A percentile compares a stretch with the other conserved stretches of the same genome.
Conservation (phyloP, 2,329 filamentous ascomycete genomes). For the Venturia carpophila region DNA sequence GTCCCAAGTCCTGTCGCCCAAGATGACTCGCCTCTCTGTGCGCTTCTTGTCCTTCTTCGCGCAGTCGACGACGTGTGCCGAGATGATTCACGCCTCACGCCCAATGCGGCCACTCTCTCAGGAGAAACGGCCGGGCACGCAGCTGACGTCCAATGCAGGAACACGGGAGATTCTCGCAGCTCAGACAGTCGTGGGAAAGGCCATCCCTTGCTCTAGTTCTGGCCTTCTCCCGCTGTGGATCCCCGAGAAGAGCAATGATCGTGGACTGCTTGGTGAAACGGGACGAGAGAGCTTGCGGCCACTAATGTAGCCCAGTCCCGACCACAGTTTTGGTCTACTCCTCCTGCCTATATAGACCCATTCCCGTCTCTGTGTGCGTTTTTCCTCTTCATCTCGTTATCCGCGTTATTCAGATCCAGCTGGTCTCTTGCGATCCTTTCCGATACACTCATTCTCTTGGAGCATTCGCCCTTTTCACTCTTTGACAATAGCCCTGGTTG, state of each 20-base stretch:
- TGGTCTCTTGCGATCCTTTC: slow-evolving; percentile 7
- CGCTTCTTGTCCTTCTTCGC: not conserved
- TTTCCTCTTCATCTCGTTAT: not conserved
- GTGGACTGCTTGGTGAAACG: slow-evolving; percentile 7
- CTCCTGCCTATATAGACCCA: slow-evolving; percentile 5
- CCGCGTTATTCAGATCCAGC: slow-evolving; percentile 2
- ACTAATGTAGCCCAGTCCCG: slow-evolving; percentile 1
- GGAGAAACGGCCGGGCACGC: not conserved
- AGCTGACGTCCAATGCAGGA: slow-evolving; percentile 8
- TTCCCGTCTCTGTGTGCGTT: slow-evolving; percentile 2
- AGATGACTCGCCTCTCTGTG: not conserved
- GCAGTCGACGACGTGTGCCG: not conserved
- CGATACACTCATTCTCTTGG: slow-evolving; percentile 27
- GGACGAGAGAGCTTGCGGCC: not conserved
- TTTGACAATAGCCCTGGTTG: slow-evolving; percentile 30
- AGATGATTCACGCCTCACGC: slow-evolving; percentile 2
- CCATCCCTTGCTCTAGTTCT: slow-evolving; percentile 5
- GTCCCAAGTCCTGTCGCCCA: too few relatives aligned
- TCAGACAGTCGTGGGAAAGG: not conserved
- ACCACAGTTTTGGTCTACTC: not conserved
- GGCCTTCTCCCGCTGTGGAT: slow-evolving; percentile 8
- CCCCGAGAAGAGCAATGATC: not conserved
- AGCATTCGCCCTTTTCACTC: slow-evolving; percentile 38
- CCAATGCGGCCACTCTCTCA: not conserved
- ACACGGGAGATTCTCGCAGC: not conserved